A percentile compares a stretch with the other conserved stretches of the same genome.
Conservation (phyloP, 1,284 basidiomycete genomes). For the Laetiporus sulphureus region DNA sequence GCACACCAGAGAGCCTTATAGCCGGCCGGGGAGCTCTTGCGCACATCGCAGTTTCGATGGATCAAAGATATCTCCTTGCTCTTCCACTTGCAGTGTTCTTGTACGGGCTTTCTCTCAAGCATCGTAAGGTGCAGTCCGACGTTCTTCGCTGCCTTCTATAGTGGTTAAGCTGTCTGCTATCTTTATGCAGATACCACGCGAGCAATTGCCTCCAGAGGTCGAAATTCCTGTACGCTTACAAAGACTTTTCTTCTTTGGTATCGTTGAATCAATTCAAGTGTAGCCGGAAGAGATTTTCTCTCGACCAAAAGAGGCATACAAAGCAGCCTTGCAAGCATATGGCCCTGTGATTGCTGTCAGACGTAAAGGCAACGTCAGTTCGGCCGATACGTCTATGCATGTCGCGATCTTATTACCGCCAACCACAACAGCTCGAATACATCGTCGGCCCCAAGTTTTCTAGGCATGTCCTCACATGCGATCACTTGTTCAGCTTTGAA, state of each 20-base stretch:
- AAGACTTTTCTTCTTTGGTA: too few relatives aligned
- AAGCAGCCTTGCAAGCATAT: slow-evolving; percentile 22
- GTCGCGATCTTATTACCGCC: too few relatives aligned
- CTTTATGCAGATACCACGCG: slow-evolving; percentile 15
- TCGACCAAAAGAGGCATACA: slow-evolving; percentile 26
- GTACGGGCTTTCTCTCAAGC: neutral
- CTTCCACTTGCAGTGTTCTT: neutral
- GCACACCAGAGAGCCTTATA: too few relatives aligned
- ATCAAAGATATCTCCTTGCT: too few relatives aligned
- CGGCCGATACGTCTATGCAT: neutral
- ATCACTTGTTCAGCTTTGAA: slow-evolving; percentile 29
- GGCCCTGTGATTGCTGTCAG: slow-evolving; percentile 28
- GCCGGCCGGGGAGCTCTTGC: too few relatives aligned
- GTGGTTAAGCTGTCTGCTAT: too few relatives aligned
- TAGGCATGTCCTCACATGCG: slow-evolving; percentile 23
- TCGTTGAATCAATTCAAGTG: neutral
- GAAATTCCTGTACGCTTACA: slow-evolving; percentile 11
- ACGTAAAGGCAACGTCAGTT: slow-evolving; percentile 25
- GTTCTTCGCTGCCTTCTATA: too few relatives aligned
- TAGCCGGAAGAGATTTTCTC: slow-evolving; percentile 25
- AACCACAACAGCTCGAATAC: slow-evolving; percentile 25
- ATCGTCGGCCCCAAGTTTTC: slow-evolving; percentile 25
- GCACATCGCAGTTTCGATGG: too few relatives aligned
- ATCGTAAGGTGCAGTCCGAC: neutral
- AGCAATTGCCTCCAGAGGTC: slow-evolving; percentile 15